Conservation (phyloP, 179 eudicot species). For the Patellifolia procumbens region DNA sequence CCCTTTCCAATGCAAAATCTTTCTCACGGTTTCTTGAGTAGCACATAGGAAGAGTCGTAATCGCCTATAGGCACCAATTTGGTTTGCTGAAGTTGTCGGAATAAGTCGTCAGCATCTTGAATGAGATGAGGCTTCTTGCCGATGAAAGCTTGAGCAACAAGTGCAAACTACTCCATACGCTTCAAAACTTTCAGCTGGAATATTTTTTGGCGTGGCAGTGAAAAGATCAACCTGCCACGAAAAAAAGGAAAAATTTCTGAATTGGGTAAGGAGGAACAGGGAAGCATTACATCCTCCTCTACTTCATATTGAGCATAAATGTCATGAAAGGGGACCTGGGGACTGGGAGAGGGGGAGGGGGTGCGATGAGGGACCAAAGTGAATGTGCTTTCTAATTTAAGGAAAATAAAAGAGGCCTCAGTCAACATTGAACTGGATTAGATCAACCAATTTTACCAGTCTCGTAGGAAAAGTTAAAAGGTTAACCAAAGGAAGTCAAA, state of each 20-base stretch:
- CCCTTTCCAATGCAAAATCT: slow-evolving; percentile 91
- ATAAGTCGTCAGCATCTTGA: slow-evolving; percentile 87
- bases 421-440: neutral
- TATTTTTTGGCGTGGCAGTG: slow-evolving; percentile 79
- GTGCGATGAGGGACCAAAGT: neutral
- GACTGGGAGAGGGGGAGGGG: neutral
- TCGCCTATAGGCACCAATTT: slow-evolving; percentile 52
- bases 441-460: neutral
- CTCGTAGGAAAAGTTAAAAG: neutral
- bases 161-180: slow-evolving; percentile 97
- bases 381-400: neutral
- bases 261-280: neutral
- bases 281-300: neutral
- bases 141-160: slow-evolving; percentile 84
- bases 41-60: slow-evolving; percentile 42
- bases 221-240: slow-evolving; percentile 74
- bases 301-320: neutral
- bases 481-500: neutral
- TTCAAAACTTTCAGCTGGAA: slow-evolving; percentile 94
- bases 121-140: slow-evolving; percentile 89
- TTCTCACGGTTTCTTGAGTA: slow-evolving; percentile 55
- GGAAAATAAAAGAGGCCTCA: neutral
- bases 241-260: neutral
- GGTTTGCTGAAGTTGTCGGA: slow-evolving; percentile 91
- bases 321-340: neutral